phyloP scores from a whole-genome alignment of 1,284 basidiomycete species.

The Rhizoctonia solani region DNA sequence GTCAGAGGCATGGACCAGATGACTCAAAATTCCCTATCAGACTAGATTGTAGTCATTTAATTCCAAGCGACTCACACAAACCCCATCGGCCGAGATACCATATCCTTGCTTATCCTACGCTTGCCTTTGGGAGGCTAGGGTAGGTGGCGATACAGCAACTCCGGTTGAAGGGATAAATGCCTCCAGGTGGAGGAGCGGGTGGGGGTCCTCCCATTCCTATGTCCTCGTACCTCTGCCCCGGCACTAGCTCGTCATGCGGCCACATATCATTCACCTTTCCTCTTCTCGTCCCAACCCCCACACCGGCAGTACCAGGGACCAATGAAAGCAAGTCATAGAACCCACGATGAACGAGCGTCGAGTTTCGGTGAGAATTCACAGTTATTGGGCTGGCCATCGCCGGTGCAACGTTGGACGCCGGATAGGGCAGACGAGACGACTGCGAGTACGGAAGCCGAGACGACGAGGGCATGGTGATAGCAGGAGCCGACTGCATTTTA shows the following conservation, averaged over 20 bases:
- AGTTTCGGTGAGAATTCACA: conserved; percentile 15
- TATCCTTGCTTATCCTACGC: conserved; percentile 78
- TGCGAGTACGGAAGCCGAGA: conserved; percentile 13
- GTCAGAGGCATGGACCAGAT: conserved; percentile 92
- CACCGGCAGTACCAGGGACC: conserved; percentile 60
- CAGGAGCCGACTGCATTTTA: conserved; percentile 12
- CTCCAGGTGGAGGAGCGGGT: conserved; percentile 39
- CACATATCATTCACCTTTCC: conserved; percentile 64
- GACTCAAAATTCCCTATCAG: conserved; percentile 56
- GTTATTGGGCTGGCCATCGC: conserved; percentile 19
- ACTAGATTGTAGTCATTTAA: not conserved
- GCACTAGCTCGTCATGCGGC: conserved; percentile 48
- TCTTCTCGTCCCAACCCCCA: conserved; percentile 55
- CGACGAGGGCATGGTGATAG: not conserved
- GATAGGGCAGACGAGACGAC: too few relatives aligned
- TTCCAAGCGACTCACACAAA: conserved; percentile 69
- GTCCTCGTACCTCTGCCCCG: conserved; percentile 67
- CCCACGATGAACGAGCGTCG: conserved; percentile 75
- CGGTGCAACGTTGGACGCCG: not conserved
- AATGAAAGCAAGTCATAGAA: conserved; percentile 86
- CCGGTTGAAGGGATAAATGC: conserved; percentile 20
- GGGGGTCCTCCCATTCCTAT: conserved; percentile 45
- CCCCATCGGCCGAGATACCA: conserved; percentile 80
- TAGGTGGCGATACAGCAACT: conserved; percentile 14
- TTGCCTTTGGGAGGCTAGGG: conserved; percentile 47